These are phyloP conservation scores for Piper longum DNA, from an alignment of 164 flowering plant species.

Conservation along the genomic window DNA sequence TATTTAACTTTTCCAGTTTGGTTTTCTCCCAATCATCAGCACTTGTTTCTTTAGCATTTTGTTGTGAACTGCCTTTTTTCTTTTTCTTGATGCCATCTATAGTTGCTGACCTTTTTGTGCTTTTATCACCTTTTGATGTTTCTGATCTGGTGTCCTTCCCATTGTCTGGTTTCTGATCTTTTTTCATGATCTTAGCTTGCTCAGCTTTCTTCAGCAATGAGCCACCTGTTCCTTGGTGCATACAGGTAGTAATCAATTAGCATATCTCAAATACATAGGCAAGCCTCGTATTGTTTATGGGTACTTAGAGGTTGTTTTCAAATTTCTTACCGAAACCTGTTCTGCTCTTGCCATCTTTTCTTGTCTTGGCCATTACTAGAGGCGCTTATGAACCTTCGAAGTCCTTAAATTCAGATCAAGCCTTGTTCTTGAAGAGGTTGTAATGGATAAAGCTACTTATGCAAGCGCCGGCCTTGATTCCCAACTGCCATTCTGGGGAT, in stretches of 20 bases:
- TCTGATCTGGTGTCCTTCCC: neutral
- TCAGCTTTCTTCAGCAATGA: slow-evolving; percentile 15
- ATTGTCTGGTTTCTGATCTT: no score
- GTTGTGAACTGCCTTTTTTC: slow-evolving; percentile 4
- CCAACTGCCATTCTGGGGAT: slow-evolving; percentile 13
- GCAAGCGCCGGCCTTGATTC: slow-evolving; percentile 32
- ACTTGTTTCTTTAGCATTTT: slow-evolving; percentile 9
- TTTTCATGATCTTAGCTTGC: neutral
- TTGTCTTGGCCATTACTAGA: slow-evolving; percentile 13
- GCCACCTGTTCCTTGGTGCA: slow-evolving; percentile 17
- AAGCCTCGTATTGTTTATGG: neutral
- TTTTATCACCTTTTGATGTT: neutral
- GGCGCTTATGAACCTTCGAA: slow-evolving; percentile 5
- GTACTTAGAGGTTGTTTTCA: neutral
- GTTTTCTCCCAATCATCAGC: slow-evolving; percentile 56
- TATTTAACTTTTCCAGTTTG: slow-evolving; percentile 31
- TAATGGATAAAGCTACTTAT: slow-evolving; percentile 50
- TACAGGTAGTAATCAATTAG: neutral
- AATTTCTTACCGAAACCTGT: slow-evolving; percentile 11
- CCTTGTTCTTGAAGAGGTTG: slow-evolving; percentile 1
- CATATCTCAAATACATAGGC: neutral
- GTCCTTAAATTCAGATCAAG: neutral
- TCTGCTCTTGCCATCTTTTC: slow-evolving; percentile 14
- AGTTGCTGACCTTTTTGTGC: slow-evolving; percentile 5
- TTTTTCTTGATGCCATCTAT: slow-evolving; percentile 5